phyloP scores from a whole-genome alignment of 2,329 filamentous ascomycete genomes.

The Alternaria novae-zelandiae region DNA sequence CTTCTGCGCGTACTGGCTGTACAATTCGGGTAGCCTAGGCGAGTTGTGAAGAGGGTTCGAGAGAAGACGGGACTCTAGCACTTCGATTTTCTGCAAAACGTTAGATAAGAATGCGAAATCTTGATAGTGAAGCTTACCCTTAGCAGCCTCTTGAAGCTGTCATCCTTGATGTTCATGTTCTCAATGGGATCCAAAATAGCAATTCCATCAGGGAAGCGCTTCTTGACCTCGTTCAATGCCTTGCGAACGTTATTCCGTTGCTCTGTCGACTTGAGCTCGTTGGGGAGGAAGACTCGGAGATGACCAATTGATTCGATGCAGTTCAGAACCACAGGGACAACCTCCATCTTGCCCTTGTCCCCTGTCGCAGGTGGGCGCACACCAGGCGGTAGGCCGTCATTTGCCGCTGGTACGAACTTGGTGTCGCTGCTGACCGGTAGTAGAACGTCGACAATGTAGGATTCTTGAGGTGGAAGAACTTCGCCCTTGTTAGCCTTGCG shows the following conservation, averaged over 20 bases:
- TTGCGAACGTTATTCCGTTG: conserved; percentile 73
- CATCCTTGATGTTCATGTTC: conserved; percentile 93
- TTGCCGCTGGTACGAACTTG: conserved; percentile 63
- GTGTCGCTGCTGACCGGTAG: conserved; percentile 66
- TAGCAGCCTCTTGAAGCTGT: conserved; percentile 90
- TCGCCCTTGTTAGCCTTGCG: conserved; percentile 71
- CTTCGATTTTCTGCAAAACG: conserved; percentile 82
- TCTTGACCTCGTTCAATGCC: conserved; percentile 76
- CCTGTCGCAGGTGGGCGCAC: conserved; percentile 66
- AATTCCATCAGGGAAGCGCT: conserved; percentile 90
- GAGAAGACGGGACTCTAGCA: conserved; percentile 87
- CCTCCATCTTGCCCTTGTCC: conserved; percentile 75
- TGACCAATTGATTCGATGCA: conserved; percentile 86
- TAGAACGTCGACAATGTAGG: conserved; percentile 82
- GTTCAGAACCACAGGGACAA: conserved; percentile 84
- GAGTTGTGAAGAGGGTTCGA: conserved; percentile 92
- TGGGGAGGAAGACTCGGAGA: conserved; percentile 81
- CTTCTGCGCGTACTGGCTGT: conserved; percentile 86
- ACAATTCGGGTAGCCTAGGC: conserved; percentile 80
- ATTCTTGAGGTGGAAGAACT: conserved; percentile 75
- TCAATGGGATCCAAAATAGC: conserved; percentile 91
- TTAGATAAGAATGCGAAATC: conserved; percentile 13
- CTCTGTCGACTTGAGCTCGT: conserved; percentile 72
- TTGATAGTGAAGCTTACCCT: conserved; percentile 52
- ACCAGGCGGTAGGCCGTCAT: conserved; percentile 69